Conservation (phyloP, 2,329 filamentous ascomycete genomes). For the Furcasterigmium sp. region DNA sequence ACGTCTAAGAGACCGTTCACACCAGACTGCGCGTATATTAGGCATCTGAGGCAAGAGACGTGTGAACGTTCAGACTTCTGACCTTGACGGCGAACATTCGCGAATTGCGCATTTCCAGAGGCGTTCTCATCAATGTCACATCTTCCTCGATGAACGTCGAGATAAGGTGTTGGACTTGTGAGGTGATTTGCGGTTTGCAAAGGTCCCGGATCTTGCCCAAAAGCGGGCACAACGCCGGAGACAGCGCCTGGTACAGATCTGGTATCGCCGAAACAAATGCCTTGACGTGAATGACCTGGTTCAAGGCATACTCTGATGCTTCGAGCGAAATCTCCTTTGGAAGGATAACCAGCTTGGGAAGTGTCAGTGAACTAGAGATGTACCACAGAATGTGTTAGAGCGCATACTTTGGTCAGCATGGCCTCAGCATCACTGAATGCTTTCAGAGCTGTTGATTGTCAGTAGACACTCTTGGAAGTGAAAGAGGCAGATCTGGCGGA, state of each 20-base stretch:
- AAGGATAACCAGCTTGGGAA: conserved; percentile 67
- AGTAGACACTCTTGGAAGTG: no score
- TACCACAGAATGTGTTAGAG: not conserved
- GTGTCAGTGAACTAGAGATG: no score
- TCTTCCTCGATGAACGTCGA: conserved; percentile 71
- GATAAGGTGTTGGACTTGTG: conserved; percentile 60
- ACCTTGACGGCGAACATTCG: conserved; percentile 84
- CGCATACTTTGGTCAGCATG: conserved; percentile 63
- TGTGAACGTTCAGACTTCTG: conserved; percentile 1
- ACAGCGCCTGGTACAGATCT: conserved; percentile 63
- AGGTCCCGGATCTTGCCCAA: conserved; percentile 63
- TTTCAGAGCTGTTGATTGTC: conserved; percentile 55
- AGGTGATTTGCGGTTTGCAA: conserved; percentile 59
- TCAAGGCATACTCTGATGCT: conserved; percentile 74
- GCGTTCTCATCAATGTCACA: conserved; percentile 69
- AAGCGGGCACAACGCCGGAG: conserved; percentile 57
- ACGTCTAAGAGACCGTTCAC: conserved; percentile 85
- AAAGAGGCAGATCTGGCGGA: no score
- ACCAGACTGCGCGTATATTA: conserved; percentile 49
- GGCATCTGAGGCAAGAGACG: conserved; percentile 7
- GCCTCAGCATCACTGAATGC: conserved; percentile 75
- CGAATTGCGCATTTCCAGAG: conserved; percentile 84
- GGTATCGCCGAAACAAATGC: conserved; percentile 67
- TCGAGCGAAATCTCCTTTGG: conserved; percentile 60
- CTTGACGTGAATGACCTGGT: conserved; percentile 82